Conservation (phyloP, 2,329 filamentous ascomycete species). For the Beauveria brongniartii region DNA sequence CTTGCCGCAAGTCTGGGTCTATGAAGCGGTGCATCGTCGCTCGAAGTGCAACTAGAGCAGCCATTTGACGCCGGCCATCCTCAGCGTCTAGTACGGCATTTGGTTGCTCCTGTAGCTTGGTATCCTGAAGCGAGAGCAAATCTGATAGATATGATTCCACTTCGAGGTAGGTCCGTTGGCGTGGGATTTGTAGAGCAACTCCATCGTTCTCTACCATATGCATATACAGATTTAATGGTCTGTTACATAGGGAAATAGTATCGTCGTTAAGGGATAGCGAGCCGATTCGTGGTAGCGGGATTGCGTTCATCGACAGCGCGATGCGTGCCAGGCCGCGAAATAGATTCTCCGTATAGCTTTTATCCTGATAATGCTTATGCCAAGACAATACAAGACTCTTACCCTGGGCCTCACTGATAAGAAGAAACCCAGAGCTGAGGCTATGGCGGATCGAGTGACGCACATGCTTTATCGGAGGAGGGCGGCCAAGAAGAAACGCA, state of each 20-base stretch:
- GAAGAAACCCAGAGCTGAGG: too few species aligned
- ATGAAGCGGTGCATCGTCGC: conserved; percentile 18
- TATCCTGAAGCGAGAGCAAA: conserved; percentile 26
- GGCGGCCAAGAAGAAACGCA: too few species aligned
- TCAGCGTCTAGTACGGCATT: conserved; percentile 22
- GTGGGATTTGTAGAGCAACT: conserved; percentile 24
- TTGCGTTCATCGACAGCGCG: too few species aligned
- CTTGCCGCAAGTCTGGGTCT: conserved; percentile 16
- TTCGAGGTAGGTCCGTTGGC: conserved; percentile 23
- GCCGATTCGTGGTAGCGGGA: too few species aligned
- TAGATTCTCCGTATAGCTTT: too few species aligned
- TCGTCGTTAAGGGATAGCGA: too few species aligned
- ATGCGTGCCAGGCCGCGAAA: too few species aligned
- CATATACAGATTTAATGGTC: conserved; percentile 24
- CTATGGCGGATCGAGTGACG: too few species aligned
- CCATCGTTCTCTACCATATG: conserved; percentile 26
- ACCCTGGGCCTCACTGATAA: too few species aligned
- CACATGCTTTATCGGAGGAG: too few species aligned
- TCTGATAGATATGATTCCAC: conserved; percentile 22
- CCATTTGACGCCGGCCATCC: conserved; percentile 23
- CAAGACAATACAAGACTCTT: too few species aligned
- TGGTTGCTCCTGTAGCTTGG: conserved; percentile 23
- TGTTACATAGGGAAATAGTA: conserved; percentile 17
- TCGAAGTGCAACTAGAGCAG: conserved; percentile 21
- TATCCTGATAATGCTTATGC: too few species aligned